Percentiles rank a stretch among this genome's conserved stretches.
Evolutionary conservation across 768 basidiomycete species (phyloP).

Genomic region (Russula sp.): DNA sequence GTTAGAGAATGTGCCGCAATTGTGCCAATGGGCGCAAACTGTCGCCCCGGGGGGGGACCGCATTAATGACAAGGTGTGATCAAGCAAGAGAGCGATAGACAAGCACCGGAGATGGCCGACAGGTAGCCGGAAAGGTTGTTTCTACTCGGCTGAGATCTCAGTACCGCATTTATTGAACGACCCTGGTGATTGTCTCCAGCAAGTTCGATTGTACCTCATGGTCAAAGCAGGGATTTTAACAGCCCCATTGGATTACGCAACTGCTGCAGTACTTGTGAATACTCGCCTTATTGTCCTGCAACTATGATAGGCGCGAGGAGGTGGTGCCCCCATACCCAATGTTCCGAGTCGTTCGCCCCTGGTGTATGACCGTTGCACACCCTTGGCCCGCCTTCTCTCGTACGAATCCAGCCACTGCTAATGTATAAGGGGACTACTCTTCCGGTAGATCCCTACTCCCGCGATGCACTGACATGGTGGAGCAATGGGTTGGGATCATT

Average conservation of each 20-base stretch:
- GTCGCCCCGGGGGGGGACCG: not conserved
- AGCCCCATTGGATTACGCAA: constrained; percentile 3
- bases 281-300: not conserved
- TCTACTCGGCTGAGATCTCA: not conserved
- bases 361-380: not conserved
- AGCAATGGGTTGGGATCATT: not conserved
- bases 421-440: not conserved
- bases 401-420: not conserved
- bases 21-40: not conserved
- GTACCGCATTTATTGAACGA: not conserved
- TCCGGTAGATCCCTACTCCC: not conserved
- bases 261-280: not conserved
- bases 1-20: constrained; percentile 1
- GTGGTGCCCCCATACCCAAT: not conserved
- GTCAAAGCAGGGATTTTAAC: not conserved
- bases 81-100: not conserved
- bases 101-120: not conserved
- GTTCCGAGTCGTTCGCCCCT: not conserved
- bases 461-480: not conserved
- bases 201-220: constrained; percentile 17
- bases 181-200: not conserved
- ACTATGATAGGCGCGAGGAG: not conserved
- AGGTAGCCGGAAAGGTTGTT: not conserved
- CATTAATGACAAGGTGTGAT: not conserved
- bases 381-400: no score